Evolutionary conservation across 495 filamentous ascomycete genomes (phyloP), one percentile per base, ranked within the genome.

Genomic region (Astrothelium subdiscretum): DNA sequence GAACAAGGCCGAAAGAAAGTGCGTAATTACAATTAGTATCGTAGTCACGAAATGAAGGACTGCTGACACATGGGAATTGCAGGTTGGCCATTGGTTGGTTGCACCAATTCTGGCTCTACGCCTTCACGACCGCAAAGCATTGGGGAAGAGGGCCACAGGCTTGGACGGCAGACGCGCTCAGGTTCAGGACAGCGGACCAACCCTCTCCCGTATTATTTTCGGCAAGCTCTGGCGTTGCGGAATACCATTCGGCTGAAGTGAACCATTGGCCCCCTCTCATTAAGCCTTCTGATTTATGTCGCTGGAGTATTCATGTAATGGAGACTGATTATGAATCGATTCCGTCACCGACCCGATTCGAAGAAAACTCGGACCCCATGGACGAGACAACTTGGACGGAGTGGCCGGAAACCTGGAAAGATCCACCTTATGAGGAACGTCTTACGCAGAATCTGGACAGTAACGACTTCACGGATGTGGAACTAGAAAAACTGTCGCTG

Each of bases 81-180:
- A 72, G 31, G 73, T 71, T 31, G 60, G 67, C 20, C 72, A 71
- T 38, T 32, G 68, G 1, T 64, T 72, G 66, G 75, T 61, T 78
- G 52, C 71, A 79, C 60, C 74, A 78, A 52, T 76, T 73, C 57
- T 79, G 74, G 72, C 69, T 73, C 35, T 75, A 71, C 51, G 68
- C 71, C 8, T 78, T 76, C 61, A 76, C 70, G 61, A 75, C 74
- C 5, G 74, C 75, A 12, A 78, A 75, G 59, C 65, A 72, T 51
- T 78, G 75, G 77, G 76, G 76, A 0, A 67, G 66, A 13, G 77
- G 76, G 1, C 77, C 77, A 31, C 63, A 48, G 59, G 35, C 60
- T 43, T 78, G 75, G 75, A 74, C 64, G 26, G 63, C 71, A 29
- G 58, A 67, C 24, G 29, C 64, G 58, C 69, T 67, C 29, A 58